A percentile compares a stretch with the other conserved stretches of the same genome.
Evolutionary conservation across 176 grass and related monocot species (phyloP).

Genomic region (Calamus simplicifolius): DNA sequence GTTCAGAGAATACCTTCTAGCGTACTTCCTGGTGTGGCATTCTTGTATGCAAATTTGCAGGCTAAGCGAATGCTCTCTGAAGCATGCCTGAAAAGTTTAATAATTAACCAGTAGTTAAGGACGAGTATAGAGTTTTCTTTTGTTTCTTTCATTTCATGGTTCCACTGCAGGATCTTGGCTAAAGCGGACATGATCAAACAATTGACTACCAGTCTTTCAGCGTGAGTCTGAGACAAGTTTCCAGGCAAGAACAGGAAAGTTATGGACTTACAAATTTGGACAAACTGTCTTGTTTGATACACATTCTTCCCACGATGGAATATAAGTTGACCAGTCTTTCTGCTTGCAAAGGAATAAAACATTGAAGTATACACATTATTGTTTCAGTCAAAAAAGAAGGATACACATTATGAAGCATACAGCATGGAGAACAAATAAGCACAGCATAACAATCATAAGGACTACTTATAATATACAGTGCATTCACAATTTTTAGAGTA

Average conservation of each 20-base stretch:
- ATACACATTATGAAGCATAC: neutral
- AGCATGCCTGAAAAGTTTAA: constrained; percentile 1
- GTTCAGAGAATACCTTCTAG: constrained; percentile 8
- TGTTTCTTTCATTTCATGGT: too few relatives aligned
- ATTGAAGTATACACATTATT: neutral
- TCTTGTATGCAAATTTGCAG: constrained; percentile 14
- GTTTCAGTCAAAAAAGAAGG: neutral
- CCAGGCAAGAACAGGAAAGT: neutral
- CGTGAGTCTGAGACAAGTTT: neutral
- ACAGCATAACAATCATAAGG: too few relatives aligned
- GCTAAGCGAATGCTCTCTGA: constrained; percentile 8
- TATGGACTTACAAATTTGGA: constrained; percentile 7
- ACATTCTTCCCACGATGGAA: constrained; percentile 6
- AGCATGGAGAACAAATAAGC: too few relatives aligned
- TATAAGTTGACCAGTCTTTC: constrained; percentile 9
- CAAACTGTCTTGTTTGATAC: constrained; percentile 5
- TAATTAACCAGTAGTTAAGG: neutral
- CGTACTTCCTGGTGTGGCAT: constrained; percentile 15
- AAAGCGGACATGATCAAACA: too few relatives aligned
- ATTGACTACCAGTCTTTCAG: too few relatives aligned
- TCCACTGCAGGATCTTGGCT: too few relatives aligned
- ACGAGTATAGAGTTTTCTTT: neutral
- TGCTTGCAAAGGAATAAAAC: neutral
- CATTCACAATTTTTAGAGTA: too few relatives aligned
- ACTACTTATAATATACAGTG: too few relatives aligned